Evolutionary conservation across 1,139 yeast species (phyloP), one percentile per base, ranked within the genome.

Genomic region (Blastobotrys apis): DNA sequence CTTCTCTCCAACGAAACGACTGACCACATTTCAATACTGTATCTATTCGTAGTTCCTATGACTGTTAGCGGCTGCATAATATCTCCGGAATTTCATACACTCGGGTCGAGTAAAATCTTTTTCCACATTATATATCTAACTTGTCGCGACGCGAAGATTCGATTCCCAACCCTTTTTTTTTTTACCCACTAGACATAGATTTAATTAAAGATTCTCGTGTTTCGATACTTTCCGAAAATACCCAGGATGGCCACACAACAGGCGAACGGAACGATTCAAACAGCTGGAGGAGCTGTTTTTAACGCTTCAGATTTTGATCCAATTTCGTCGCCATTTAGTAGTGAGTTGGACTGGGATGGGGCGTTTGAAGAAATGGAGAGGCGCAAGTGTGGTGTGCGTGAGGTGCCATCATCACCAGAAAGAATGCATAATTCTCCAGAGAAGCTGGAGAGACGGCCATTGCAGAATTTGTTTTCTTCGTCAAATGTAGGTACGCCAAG

Each of bases 1-100:
- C 49, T 32, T 54, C 52, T 27, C 57, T 59, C 72, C 72, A 68
- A n/a, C 70, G 48, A 44, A 67, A 68, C 17, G 70, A 59, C 52
- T 90, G 97, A 0, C 97, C 97, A 60, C 96, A 86, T 45, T 95
- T 73, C 33, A 90, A 71, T 0, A 88, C 94, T 42, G 79, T 77
- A 5, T 78, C 66, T n/a, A 88, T 63, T 27, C 74, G 66, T 1
- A 87, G 67, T 53, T 87, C 95, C 54, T 32, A n/a, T n/a, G 26
- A 10, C 10, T 6, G 10, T 23, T 23, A 23, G 26, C 26, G 9
- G 6, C 10, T 23, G 26, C 26, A 23, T 6, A 6, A 10, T 10
- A 6, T 23, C 26, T 6, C 6, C 6, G 10, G 6, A 10, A 6
- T 23, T 6, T 23, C 38, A 8, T 37, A 37, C 40, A 15, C 33